Evolutionary conservation across 2,329 filamentous ascomycete species (phyloP), one percentile per base, ranked within the genome.

Genomic region (Mariannaea sp.): DNA sequence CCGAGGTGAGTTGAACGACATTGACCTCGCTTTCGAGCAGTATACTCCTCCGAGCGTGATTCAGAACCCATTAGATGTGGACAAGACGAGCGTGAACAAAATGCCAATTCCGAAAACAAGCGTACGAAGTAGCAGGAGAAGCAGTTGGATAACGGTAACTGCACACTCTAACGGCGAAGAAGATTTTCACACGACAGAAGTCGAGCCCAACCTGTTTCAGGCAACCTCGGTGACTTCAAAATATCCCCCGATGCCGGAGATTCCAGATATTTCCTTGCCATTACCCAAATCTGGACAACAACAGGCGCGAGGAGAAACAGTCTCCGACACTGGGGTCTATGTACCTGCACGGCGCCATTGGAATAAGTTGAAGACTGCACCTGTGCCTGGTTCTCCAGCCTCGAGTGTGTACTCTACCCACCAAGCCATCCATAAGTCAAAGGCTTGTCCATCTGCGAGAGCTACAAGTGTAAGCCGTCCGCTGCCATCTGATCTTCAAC

Each of bases 371-470:
- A 16, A 20, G 14, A n/a, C 10, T 20, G 16, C 30, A 30, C 26
- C 12, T 10, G 6, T 14, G 2, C 50, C 49, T 3, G 8, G 43
- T 32, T 44, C 36, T 4, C 19, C 42, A 16, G n/a, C 55, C 3
- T 65, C 62, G 14, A 65, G 62, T 14, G 10, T 61, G 2, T 65
- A 64, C 49, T 65, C 61, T 14, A 27, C 53, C 12, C 26, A 43
- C 17, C 19, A 44, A 16, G 51, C 39, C 3, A 49, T 53, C 20
- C 51, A 45, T 13, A 16, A 19, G 16, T 39, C 35, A 32, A 6
- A 32, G 9, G 29, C 9, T 12, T 12, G 7, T 32, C 13, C 9
- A 10, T 8, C 29, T 32, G 29, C 4, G 9, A 5, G 13, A 8
- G 10, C 14, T 16, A 5, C 26, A 4, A 13, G 3, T 10, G 19